Evolutionary conservation across 352 stramenopile genomes (phyloP), one percentile per base, ranked within the genome.

Genomic region (Phytopythium montanum): DNA sequence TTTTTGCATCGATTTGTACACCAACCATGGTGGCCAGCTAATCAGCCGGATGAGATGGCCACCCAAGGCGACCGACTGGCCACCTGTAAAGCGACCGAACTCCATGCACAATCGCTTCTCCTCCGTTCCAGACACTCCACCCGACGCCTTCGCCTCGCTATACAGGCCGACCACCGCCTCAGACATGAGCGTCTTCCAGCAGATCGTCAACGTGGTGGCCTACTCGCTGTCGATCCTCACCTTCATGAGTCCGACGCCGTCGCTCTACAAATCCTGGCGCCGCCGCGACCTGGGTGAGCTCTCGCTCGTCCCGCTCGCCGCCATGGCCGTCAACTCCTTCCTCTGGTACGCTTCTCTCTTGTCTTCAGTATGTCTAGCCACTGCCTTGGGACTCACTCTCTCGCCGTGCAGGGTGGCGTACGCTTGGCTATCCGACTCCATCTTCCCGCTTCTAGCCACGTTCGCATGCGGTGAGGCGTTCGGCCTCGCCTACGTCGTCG

Each of bases 401-500:
- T 44, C 13, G 16, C 36, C 36, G 12, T 8, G 4, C 16, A 44
- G 38, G 16, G 21, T 44, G 13, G 16, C 75, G 39, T 76, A 76
- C 51, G 62, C 57, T 1, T 57, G 63, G 31, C 60, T 59, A 14
- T 64, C 70, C 9, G 54, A 66, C 62, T 60, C 70, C 46, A 69
- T 73, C 0, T 46, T 76, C 26, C 69, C 65, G n/a, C 54, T 76
- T 10, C 61, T 72, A 36, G 53, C 62, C 5, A 64, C 60, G 21
- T 64, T 42, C 28, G 49, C 28, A 16, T 39, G 28, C 18, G 29
- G 49, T 31, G 31, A 39, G 49, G 16, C 95, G 94, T 98, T 98
- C 18, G 67, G 54, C 55, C 56, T 58, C 19, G 29, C 58, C 33
- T 70, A 69, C 53, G 58, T 69, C 52, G 54, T 44, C 29, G 42